phyloP scores from a whole-genome alignment of 257 asterid species.

The Solanum chiquidenum region DNA sequence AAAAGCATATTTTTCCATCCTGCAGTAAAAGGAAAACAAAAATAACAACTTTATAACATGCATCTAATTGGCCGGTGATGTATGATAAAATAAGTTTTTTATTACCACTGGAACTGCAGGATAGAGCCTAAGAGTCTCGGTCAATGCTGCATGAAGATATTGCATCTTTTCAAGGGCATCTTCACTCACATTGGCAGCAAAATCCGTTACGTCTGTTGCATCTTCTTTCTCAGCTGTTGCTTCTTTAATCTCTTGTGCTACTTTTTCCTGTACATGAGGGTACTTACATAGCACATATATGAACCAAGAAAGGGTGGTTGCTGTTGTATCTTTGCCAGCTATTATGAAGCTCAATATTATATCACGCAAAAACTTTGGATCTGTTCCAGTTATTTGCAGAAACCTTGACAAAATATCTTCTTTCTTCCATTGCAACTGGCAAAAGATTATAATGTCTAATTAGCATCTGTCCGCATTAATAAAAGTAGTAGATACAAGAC shows the following conservation, averaged over 20 bases:
- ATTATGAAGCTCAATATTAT: constrained; percentile 43
- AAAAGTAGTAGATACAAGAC: background rate
- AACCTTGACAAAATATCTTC: constrained; percentile 56
- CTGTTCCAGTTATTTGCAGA: constrained; percentile 15
- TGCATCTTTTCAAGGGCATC: constrained; percentile 48
- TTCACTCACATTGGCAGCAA: constrained; percentile 25
- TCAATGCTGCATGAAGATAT: constrained; percentile 44
- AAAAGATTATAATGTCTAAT: background rate
- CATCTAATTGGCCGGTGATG: background rate
- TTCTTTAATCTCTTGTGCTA: constrained; percentile 27
- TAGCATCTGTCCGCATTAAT: background rate
- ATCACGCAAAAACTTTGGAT: constrained; percentile 43
- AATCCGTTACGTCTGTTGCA: constrained; percentile 12
- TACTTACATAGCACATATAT: constrained; percentile 43
- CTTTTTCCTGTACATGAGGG: constrained; percentile 40
- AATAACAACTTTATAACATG: background rate
- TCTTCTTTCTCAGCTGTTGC: constrained; percentile 7
- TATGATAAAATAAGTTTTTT: background rate
- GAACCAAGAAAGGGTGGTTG: constrained; percentile 45
- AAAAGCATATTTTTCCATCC: constrained; percentile 36
- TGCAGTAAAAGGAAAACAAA: background rate
- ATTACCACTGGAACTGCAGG: constrained; percentile 67
- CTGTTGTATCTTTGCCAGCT: constrained; percentile 55
- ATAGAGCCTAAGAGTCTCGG: constrained; percentile 54
- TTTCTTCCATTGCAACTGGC: constrained; percentile 30